phyloP scores from a whole-genome alignment of 2,329 filamentous ascomycete genomes.

The Microcera coccophila region DNA sequence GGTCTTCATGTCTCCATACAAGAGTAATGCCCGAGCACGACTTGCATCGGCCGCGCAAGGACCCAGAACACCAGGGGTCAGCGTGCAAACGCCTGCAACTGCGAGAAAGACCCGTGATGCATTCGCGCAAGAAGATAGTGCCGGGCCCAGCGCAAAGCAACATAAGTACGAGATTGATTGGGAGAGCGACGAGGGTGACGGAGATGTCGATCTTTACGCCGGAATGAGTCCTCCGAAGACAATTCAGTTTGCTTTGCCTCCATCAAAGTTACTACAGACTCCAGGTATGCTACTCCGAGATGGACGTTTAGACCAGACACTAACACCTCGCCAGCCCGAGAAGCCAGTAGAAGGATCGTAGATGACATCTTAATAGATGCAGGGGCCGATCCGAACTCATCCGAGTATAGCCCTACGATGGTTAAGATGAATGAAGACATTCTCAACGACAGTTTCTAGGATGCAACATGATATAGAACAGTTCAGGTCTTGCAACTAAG shows the following conservation, averaged over 20 bases:
- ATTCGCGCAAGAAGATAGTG: conserved; percentile 34
- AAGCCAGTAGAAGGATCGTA: conserved; percentile 77
- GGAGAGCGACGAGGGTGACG: conserved; percentile 71
- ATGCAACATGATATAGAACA: background rate
- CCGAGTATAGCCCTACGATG: conserved; percentile 61
- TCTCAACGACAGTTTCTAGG: conserved; percentile 58
- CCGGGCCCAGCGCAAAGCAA: conserved; percentile 24
- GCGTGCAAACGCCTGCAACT: conserved; percentile 70
- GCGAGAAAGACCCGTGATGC: conserved; percentile 49
- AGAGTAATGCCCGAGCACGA: conserved; percentile 42
- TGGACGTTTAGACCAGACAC: conserved; percentile 7
- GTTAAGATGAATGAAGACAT: conserved; percentile 62
- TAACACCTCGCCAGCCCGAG: conserved; percentile 52
- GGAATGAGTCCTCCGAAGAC: conserved; percentile 91
- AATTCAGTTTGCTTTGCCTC: conserved; percentile 78
- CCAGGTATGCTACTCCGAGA: conserved; percentile 54
- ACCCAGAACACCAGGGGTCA: conserved; percentile 75
- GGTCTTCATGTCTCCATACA: conserved; percentile 73
- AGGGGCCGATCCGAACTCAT: conserved; percentile 55
- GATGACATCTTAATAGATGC: conserved; percentile 75
- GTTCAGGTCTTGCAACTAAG: background rate
- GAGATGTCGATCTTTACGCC: conserved; percentile 58
- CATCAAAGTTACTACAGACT: conserved; percentile 73
- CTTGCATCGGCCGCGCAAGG: conserved; percentile 41
- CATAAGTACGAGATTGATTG: conserved; percentile 63